Conservation (phyloP, 371 early-diverging fungal genomes). For the Circinella umbellata region DNA sequence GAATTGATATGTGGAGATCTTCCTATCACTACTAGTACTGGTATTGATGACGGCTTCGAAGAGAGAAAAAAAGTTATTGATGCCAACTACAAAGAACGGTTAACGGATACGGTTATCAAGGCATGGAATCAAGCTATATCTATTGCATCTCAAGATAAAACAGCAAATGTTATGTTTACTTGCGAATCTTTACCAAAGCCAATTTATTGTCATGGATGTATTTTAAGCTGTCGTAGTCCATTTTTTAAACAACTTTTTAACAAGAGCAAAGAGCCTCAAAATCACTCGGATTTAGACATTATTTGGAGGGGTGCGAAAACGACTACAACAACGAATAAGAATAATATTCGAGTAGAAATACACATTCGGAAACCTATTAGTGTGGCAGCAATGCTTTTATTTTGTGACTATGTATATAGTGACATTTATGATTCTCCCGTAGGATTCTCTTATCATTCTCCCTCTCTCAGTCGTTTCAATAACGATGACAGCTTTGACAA, state of each 20-base stretch:
- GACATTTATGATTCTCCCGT: conserved; percentile 43
- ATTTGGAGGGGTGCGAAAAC: background rate
- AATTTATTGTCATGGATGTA: conserved; percentile 54
- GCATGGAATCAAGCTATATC: conserved; percentile 23
- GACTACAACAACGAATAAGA: too few relatives aligned
- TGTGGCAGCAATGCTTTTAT: conserved; percentile 27
- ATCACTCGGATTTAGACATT: background rate
- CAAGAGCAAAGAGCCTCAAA: background rate
- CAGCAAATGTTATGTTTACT: conserved; percentile 49
- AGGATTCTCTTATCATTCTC: conserved; percentile 27
- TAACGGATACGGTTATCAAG: conserved; percentile 9
- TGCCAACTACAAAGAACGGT: conserved; percentile 8
- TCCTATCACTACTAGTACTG: background rate
- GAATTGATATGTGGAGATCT: background rate
- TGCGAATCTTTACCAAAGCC: conserved; percentile 24
- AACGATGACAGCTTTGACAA: background rate
- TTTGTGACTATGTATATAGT: conserved; percentile 45
- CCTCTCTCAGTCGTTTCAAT: conserved; percentile 17
- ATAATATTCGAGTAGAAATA: conserved; percentile 18
- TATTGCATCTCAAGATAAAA: conserved; percentile 18
- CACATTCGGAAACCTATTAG: conserved; percentile 21
- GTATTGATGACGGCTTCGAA: background rate
- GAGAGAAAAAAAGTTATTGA: background rate
- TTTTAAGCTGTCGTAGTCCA: conserved; percentile 30
- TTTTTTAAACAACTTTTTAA: conserved; percentile 23